A percentile compares a stretch with the other conserved stretches of the same genome.
These are phyloP conservation scores for Stagonosporopsis vannaccii DNA, from an alignment of 2,329 filamentous ascomycete genomes.

Conservation along the genomic window DNA sequence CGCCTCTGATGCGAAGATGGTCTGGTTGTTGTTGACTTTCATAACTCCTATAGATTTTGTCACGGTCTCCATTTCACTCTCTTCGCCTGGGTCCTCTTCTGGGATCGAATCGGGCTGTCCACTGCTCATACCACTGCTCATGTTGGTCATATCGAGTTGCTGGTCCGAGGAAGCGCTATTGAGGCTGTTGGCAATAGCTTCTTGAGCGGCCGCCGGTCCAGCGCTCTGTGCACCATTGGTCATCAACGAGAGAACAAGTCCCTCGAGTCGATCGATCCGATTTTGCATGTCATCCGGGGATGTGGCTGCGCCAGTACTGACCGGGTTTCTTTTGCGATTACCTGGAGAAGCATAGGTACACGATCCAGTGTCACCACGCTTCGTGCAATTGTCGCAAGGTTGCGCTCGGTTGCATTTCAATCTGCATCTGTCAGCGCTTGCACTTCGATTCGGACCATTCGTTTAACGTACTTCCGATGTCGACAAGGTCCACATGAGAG, in stretches of 20 bases:
- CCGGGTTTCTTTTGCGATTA: slow-evolving; percentile 73
- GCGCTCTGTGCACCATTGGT: slow-evolving; percentile 77
- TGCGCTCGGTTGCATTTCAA: slow-evolving; percentile 93
- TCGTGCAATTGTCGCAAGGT: slow-evolving; percentile 94
- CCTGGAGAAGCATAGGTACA: slow-evolving; percentile 80
- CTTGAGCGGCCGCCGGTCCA: slow-evolving; percentile 66
- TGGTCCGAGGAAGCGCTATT: slow-evolving; percentile 50
- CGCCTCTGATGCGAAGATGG: slow-evolving; percentile 59
- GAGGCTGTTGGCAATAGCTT: slow-evolving; percentile 60
- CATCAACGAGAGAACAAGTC: slow-evolving; percentile 91
- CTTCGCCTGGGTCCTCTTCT: slow-evolving; percentile 61
- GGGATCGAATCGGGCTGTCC: slow-evolving; percentile 63
- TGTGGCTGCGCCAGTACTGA: slow-evolving; percentile 63
- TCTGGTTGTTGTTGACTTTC: slow-evolving; percentile 59
- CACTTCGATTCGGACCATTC: slow-evolving; percentile 23
- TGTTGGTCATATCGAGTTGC: slow-evolving; percentile 61
- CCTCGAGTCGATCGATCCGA: slow-evolving; percentile 93
- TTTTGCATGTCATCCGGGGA: slow-evolving; percentile 97
- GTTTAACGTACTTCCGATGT: slow-evolving; percentile 77
- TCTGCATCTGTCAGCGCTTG: slow-evolving; percentile 48
- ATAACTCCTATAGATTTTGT: slow-evolving; percentile 60
- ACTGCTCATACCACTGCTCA: slow-evolving; percentile 63
- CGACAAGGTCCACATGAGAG: slow-evolving; percentile 91
- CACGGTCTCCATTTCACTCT: slow-evolving; percentile 68
- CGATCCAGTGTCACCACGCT: slow-evolving; percentile 79